phyloP scores from a whole-genome alignment of 306 rosid species.

The Vigna reflexopilosa region DNA sequence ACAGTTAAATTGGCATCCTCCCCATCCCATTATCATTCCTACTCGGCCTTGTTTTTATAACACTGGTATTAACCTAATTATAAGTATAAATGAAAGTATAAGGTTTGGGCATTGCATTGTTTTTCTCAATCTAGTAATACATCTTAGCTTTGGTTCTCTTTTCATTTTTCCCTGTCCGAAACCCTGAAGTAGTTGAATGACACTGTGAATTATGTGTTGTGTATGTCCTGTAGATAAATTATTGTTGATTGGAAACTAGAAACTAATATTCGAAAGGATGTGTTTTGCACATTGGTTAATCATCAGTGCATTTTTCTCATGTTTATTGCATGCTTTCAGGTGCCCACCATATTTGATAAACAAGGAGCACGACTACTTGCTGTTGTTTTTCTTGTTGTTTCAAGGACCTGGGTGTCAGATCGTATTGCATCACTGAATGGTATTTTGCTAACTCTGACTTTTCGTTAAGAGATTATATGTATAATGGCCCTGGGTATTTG shows the following conservation, averaged over 20 bases:
- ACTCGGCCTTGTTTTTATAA: neutral
- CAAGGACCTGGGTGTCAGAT: slow-evolving; percentile 90
- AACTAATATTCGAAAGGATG: neutral
- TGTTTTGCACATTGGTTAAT: neutral
- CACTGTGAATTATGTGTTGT: too few relatives aligned
- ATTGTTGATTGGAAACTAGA: too few relatives aligned
- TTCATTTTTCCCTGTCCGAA: neutral
- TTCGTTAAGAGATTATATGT: slow-evolving; percentile 28
- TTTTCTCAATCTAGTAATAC: neutral
- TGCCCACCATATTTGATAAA: slow-evolving; percentile 78
- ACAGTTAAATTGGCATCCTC: too few relatives aligned
- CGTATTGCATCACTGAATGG: slow-evolving; percentile 92
- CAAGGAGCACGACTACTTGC: slow-evolving; percentile 91
- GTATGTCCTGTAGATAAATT: too few relatives aligned
- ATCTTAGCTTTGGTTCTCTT: neutral
- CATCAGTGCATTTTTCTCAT: slow-evolving; percentile 11
- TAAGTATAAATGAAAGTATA: neutral
- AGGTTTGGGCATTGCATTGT: neutral
- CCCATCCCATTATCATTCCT: too few relatives aligned
- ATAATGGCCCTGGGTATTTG: slow-evolving; percentile 42
- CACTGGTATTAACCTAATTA: neutral
- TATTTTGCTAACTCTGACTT: slow-evolving; percentile 43
- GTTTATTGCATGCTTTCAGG: slow-evolving; percentile 51
- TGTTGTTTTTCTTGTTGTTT: slow-evolving; percentile 81
- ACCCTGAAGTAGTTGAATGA: neutral